phyloP scores from a whole-genome alignment of 2,329 filamentous ascomycete genomes.

The Simplicillium aogashimaense region DNA sequence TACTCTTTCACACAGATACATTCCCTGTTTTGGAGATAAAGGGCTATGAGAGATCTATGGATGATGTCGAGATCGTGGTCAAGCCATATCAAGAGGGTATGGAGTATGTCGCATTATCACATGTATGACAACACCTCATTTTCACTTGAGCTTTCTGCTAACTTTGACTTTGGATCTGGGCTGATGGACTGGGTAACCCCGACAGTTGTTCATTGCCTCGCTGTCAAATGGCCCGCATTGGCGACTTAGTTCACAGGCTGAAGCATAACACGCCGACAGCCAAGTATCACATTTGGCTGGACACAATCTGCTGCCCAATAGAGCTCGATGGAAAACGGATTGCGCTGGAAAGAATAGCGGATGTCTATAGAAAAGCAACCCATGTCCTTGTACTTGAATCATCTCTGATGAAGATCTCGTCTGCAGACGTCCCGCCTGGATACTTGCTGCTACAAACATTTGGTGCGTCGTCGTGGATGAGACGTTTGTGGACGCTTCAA shows the following conservation, averaged over 20 bases:
- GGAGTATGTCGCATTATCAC: constrained; percentile 23
- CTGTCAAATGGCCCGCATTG: constrained; percentile 19
- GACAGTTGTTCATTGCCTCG: constrained; percentile 16
- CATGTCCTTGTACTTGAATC: constrained; percentile 23
- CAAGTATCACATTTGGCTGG: constrained; percentile 19
- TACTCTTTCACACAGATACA: constrained; percentile 9
- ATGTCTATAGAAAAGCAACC: constrained; percentile 20
- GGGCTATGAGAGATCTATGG: neutral
- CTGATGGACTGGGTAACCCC: constrained; percentile 23
- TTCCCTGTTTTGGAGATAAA: constrained; percentile 11
- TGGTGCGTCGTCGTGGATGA: constrained; percentile 24
- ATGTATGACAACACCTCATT: constrained; percentile 9
- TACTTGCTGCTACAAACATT: constrained; percentile 20
- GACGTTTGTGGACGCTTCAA: constrained; percentile 29
- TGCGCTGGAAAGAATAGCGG: constrained; percentile 20
- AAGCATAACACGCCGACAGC: constrained; percentile 2
- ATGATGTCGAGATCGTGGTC: constrained; percentile 9
- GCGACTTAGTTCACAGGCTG: constrained; percentile 12
- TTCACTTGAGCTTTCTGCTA: too few species aligned
- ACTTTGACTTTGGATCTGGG: constrained; percentile 17
- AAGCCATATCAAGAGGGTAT: constrained; percentile 13
- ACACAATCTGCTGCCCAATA: constrained; percentile 22
- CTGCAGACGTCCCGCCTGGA: constrained; percentile 6
- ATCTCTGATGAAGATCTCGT: constrained; percentile 14
- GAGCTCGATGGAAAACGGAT: constrained; percentile 13